Base-by-base conservation (phyloP, 768 basidiomycete species). In the Serendipita sp. region DNA sequence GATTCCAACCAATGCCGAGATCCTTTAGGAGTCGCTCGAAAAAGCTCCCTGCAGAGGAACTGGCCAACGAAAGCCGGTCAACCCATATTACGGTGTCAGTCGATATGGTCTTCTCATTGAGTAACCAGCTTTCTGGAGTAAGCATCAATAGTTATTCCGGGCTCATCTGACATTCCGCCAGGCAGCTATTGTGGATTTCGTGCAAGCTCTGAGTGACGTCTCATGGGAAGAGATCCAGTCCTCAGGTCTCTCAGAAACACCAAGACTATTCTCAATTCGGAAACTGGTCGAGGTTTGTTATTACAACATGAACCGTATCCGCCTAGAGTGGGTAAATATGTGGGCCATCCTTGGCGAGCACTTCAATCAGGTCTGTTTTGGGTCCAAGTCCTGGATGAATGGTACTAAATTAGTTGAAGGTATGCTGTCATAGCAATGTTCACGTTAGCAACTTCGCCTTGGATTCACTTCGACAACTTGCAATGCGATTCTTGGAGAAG, bases 171-270 rank as follows among this genome's bases (percentile, higher is more conserved):
- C 54, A 11, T 34, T 30, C 11, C 11, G 58, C 2, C 69, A 97
- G 94, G 88, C 85, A 32, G 96, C 96, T 8, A 99, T 99, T 68
- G 91, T 97, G 44, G 91, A 98, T 73, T 99, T 99, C 68, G 96
- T 98, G 2, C 88, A 86, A 74, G 93, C 96, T 1, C 78, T 99
- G 3, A 91, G 91, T 72, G 91, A 95, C 70, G 89, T 99, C 44
- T 99, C 96, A 44, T 97, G 95, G 95, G 92, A 98, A 73, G 96
- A 99, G 75, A 99, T 99, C 44, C 92, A 96, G 73, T 94, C 93
- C 0, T 98, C 96, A 0, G 93, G 93, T 16, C 76, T 92, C 34
- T 95, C 95, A 2, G 87, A 94, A 67, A 88, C 92, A 72, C 95
- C 96, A 0, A 85, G 96, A 30, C 78, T 97, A 65, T 99, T 98